Percentiles rank a stretch among this genome's conserved stretches.
These are phyloP conservation scores for Boechera retrofracta DNA, from an alignment of 345 rosid species.

Conservation along the genomic window DNA sequence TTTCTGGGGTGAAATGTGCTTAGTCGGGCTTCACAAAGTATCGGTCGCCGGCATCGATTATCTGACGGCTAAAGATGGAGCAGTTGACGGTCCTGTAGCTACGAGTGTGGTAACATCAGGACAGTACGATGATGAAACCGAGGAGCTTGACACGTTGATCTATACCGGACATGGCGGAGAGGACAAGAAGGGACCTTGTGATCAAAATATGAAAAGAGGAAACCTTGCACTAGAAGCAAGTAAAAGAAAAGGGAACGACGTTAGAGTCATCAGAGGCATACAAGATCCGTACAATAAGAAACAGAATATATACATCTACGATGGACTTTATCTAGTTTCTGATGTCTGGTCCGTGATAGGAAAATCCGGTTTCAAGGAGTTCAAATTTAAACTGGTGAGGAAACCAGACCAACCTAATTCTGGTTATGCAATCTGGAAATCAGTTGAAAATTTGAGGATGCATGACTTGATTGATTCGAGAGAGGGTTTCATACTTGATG, in stretches of 20 bases:
- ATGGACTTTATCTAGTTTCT: constrained; percentile 48
- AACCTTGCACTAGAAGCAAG: constrained; percentile 68
- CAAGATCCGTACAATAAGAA: constrained; percentile 33
- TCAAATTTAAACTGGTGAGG: constrained; percentile 52
- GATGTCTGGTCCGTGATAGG: rapidly evolving
- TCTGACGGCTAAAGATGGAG: constrained; percentile 35
- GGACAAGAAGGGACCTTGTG: constrained; percentile 38
- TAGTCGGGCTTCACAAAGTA: constrained; percentile 62
- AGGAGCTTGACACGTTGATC: constrained; percentile 54
- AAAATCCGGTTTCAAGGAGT: background rate
- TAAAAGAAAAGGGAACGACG: constrained; percentile 50
- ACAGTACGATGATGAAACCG: constrained; percentile 56
- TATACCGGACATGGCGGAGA: constrained; percentile 70
- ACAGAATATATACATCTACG: constrained; percentile 57
- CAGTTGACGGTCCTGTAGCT: constrained; percentile 42
- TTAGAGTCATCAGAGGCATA: constrained; percentile 72
- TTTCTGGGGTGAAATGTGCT: constrained; percentile 61
- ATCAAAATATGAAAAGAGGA: constrained; percentile 68
- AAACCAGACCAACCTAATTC: constrained; percentile 53
- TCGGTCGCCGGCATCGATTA: constrained; percentile 67
- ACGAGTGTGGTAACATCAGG: constrained; percentile 69
- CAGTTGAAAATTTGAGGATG: background rate
- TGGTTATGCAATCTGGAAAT: background rate
- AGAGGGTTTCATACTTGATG: constrained; percentile 54
- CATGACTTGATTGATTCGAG: constrained; percentile 13